A percentile compares a stretch with the other conserved stretches of the same genome.
Conservation (phyloP, 495 filamentous ascomycete genomes). For the Penicilliopsis zonata region DNA sequence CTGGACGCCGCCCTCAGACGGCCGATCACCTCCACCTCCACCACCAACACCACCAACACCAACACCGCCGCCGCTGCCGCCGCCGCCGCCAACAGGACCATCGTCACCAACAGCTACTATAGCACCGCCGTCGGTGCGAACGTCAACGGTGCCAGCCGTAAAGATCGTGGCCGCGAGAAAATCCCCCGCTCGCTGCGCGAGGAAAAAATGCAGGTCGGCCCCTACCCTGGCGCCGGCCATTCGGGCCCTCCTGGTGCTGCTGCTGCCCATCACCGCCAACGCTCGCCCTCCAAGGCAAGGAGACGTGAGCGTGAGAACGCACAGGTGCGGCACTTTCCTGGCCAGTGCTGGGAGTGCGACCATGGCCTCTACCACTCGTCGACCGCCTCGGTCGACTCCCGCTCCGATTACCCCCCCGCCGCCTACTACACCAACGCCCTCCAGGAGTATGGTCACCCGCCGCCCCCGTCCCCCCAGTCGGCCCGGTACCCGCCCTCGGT, state of each 20-base stretch:
- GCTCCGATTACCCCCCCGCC: conserved; percentile 20
- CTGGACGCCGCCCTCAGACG: conserved; percentile 22
- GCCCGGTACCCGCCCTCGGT: conserved; percentile 13
- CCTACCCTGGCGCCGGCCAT: conserved; percentile 18
- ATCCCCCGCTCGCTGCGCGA: conserved; percentile 16
- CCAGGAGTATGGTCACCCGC: conserved; percentile 20
- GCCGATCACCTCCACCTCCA: not conserved
- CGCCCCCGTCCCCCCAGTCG: conserved; percentile 12
- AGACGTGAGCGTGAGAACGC: conserved; percentile 18
- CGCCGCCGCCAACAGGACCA: conserved; percentile 18
- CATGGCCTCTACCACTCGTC: conserved; percentile 19
- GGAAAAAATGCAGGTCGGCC: conserved; percentile 27
- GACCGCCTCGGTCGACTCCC: conserved; percentile 19
- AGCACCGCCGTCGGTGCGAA: conserved; percentile 18
- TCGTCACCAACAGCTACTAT: too few species aligned
- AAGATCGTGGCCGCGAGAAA: conserved; percentile 22
- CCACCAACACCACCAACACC: conserved; percentile 1
- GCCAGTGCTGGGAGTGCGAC: conserved; percentile 20
- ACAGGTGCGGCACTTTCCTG: conserved; percentile 15
- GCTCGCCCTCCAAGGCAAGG: conserved; percentile 24
- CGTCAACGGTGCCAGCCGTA: conserved; percentile 14
- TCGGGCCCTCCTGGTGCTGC: too few species aligned
- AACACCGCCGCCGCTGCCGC: not conserved
- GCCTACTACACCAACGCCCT: conserved; percentile 11
- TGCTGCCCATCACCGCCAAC: too few species aligned